Evolutionary conservation across 352 stramenopile genomes (phyloP), one percentile per base, ranked within the genome.

Genomic region (Globisporangium iwayamae): DNA sequence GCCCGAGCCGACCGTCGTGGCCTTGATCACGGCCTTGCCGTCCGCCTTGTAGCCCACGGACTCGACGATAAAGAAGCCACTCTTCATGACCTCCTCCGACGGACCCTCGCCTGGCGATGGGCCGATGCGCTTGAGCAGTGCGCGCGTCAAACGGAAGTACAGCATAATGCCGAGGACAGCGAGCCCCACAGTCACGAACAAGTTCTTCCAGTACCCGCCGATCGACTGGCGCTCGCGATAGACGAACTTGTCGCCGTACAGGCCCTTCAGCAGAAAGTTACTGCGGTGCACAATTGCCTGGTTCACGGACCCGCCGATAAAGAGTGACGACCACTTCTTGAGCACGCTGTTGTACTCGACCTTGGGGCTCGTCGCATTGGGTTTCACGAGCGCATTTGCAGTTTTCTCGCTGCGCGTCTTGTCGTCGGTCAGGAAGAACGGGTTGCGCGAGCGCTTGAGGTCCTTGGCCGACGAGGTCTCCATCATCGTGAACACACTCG

Each of bases 271-370:
- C 7, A 88, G 66, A 53, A 74, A 77, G 70, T 93, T 93, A 59
- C 67, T 84, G 48, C 83, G 81, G 68, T 91, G 82, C 18, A 98
- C 87, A 36, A 94, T 57, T 6, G 81, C 78, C 38, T 87, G 75
- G 67, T 98, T 97, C 54, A 95, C 78, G 1, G 62, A 70, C 0
- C 72, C 75, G 67, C 96, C 93, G 45, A 96, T 67, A 67, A 97
- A 98, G 28, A 80, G 22, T 32, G 79, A 79, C 58, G 84, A 81
- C 79, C 75, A 90, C 11, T 66, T 74, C 61, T 77, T 50, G 34
- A 95, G 66, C 60, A 83, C 74, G 70, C 93, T 80, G 47, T 91
- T 84, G 66, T 85, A 96, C 10, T 73, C 71, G 16, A 97, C 66
- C 7, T 62, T 55, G 14, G 74, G 57, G 20, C 72, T 68, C 8